Conservation (phyloP, 805 yeast genomes). For the Sugiyamaella americana region DNA sequence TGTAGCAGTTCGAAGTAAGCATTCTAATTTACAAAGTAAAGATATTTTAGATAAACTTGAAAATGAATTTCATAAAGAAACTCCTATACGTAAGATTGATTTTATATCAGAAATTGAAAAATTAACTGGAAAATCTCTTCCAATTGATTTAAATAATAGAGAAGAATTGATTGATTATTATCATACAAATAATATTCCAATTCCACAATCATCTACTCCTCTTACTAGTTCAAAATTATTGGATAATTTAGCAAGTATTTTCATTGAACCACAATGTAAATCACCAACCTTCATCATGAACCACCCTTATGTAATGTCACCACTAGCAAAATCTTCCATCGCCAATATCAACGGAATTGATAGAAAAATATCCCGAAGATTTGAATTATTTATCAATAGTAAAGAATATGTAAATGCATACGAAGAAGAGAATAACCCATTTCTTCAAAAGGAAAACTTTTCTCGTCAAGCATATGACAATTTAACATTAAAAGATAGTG, state of each 20-base stretch:
- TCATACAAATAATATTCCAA: constrained; percentile 32
- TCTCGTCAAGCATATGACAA: constrained; percentile 39
- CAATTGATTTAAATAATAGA: constrained; percentile 36
- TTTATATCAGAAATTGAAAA: constrained; percentile 59
- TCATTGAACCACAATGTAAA: constrained; percentile 58
- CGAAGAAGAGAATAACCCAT: constrained; percentile 92
- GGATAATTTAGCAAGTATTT: constrained; percentile 55
- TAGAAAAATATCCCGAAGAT: constrained; percentile 52
- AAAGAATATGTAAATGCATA: constrained; percentile 87
- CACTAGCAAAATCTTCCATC: constrained; percentile 66
- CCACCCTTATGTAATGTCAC: constrained; percentile 82
- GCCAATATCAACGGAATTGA: constrained; percentile 23
- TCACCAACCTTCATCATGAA: constrained; percentile 70
- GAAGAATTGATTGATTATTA: constrained; percentile 40
- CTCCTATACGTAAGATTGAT: constrained; percentile 44
- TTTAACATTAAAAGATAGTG: constrained; percentile 42
- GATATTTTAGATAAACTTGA: constrained; percentile 17
- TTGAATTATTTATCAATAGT: constrained; percentile 77
- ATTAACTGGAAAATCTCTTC: constrained; percentile 45
- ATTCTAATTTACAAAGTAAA: constrained; percentile 13
- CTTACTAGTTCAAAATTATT: constrained; percentile 50
- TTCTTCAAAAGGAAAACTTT: constrained; percentile 60
- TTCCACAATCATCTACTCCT: constrained; percentile 18
- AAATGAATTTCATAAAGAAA: constrained; percentile 2
- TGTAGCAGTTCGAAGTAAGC: constrained; percentile 24